Base-by-base conservation (phyloP, 352 stramenopile species). In the Pythium apleroticum region DNA sequence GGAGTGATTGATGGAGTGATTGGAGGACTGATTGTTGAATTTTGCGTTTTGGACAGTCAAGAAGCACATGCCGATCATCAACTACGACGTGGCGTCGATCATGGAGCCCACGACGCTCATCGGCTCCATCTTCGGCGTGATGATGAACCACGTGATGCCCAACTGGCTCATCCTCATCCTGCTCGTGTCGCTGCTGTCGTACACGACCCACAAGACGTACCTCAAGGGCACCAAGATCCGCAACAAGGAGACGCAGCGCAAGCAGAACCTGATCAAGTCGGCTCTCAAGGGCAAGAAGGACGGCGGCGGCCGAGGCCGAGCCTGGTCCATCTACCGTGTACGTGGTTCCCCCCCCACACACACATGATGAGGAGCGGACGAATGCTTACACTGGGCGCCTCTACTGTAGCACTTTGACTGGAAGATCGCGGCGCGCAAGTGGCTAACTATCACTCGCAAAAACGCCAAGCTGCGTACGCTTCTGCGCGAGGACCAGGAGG, bases 31-130 rank as follows among this genome's bases (percentile, higher is more conserved):
- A 49, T 49, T 14, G 41, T 28, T 2, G 39, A 24, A 24, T 24
- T 22, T n/a, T 48, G 15, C 1, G 19, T 39, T 39, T 39, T 27
- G n/a, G 4, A 24, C 10, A 92, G 84, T 60, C 28, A 78, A 90
- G 35, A 82, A 83, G 0, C 93, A 98, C 71, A 70, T 96, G 37
- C 95, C 96, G 12, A 78, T 99, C 20, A 97, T 99, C 41, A 96
- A 98, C 81, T 99, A 98, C 88, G 93, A 98, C 63, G 79, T 99
- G n/a, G 96, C 98, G n/a, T 71, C 98, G 3, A 92, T 99, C n/a
- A 99, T 99, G 97, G 96, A 99, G 81, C 97, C 97, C 2, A 85
- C 96, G 68, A 92, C 86, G 39, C 74, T 95, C 14, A 84, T 93
- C 33, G 86, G 86, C 37, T 65, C 84, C 52, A 81, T 93, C 67